These are phyloP conservation scores for Adansonia digitata DNA, from an alignment of 345 rosid species.

Conservation along the genomic window DNA sequence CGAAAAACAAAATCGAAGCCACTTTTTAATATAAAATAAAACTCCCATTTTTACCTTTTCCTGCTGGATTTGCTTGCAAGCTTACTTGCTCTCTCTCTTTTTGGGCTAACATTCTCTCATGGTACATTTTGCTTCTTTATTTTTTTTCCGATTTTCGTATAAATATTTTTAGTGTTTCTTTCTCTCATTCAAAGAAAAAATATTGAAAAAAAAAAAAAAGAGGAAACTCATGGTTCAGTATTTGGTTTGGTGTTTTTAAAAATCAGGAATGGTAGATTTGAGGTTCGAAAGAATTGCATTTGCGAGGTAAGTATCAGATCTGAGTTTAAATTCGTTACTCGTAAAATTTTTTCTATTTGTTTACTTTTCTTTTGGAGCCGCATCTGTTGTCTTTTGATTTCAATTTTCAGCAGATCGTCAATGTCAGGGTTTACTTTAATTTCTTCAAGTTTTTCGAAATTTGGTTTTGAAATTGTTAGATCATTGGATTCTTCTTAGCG, in stretches of 20 bases:
- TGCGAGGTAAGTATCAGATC: slow-evolving; percentile 12
- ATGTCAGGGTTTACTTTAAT: background rate
- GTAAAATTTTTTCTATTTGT: background rate
- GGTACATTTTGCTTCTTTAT: background rate
- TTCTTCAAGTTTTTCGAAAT: background rate
- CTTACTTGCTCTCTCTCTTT: slow-evolving; percentile 20
- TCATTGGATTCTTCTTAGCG: slow-evolving; percentile 5
- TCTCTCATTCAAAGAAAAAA: background rate
- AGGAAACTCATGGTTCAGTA: background rate
- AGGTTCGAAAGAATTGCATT: background rate
- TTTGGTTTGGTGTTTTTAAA: background rate
- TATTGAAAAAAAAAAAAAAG: background rate
- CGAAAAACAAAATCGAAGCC: slow-evolving; percentile 15
- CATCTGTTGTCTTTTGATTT: background rate
- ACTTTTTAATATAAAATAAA: background rate
- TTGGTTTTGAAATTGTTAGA: background rate
- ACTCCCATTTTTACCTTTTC: too few relatives aligned
- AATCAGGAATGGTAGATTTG: background rate
- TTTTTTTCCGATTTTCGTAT: background rate
- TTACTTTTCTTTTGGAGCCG: slow-evolving; percentile 7
- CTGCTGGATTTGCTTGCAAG: slow-evolving; percentile 36
- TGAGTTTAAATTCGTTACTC: background rate
- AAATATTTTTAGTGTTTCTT: slow-evolving; percentile 2
- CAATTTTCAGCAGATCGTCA: background rate
- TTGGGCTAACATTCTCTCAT: background rate